These are phyloP conservation scores for Podaxis mareebaensis DNA, from an alignment of 768 basidiomycete genomes.

Conservation along the genomic window DNA sequence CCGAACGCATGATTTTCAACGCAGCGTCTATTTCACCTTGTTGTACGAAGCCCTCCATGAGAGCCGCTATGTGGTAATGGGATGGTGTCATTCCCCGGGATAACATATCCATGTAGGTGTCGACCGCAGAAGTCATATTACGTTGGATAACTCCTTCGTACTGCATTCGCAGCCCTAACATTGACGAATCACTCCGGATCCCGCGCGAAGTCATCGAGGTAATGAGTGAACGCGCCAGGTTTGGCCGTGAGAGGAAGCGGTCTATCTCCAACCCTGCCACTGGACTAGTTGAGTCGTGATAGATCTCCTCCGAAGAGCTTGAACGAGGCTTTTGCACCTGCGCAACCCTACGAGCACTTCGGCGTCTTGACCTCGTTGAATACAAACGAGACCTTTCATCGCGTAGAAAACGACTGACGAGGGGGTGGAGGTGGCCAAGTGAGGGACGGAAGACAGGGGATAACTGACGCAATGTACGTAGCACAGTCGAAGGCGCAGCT, in stretches of 20 bases:
- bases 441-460: constrained; percentile 43
- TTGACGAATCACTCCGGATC: constrained; percentile 55
- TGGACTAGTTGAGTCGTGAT: not conserved
- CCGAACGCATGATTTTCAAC: constrained; percentile 52
- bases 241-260: constrained; percentile 19
- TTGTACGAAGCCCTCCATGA: constrained; percentile 73
- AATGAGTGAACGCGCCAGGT: constrained; percentile 41
- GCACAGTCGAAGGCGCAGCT: constrained; percentile 45
- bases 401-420: constrained; percentile 54
- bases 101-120: constrained; percentile 59
- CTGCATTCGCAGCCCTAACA: constrained; percentile 62
- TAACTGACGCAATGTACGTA: constrained; percentile 47
- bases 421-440: constrained; percentile 56
- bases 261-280: constrained; percentile 3
- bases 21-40: constrained; percentile 63
- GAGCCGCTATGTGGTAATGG: constrained; percentile 68
- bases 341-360: too few species aligned
- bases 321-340: not conserved
- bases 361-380: constrained; percentile 23
- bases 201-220: constrained; percentile 47
- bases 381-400: constrained; percentile 57
- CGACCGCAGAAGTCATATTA: constrained; percentile 52
- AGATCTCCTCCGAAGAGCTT: not conserved
- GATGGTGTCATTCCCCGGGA: constrained; percentile 71
- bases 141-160: constrained; percentile 56